Conservation (phyloP, 2,329 filamentous ascomycete genomes). For the Penicillium sp. region DNA sequence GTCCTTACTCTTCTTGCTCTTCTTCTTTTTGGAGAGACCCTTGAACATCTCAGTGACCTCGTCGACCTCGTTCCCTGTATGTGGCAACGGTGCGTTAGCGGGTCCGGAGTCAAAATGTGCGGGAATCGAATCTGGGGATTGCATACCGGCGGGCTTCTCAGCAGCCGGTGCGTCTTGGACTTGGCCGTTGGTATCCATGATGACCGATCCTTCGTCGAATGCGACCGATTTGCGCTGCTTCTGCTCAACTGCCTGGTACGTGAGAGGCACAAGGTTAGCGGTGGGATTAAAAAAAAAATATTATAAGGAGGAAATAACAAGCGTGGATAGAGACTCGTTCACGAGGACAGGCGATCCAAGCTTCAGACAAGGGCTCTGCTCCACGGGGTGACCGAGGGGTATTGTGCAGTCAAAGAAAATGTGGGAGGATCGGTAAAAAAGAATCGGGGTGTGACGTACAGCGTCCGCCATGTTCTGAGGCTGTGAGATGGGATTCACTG, state of each 20-base stretch:
- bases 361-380: conserved; percentile 11
- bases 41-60: conserved; percentile 68
- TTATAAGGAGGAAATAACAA: conserved; percentile 9
- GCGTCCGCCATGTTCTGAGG: conserved; percentile 41
- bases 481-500: conserved; percentile 14
- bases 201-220: conserved; percentile 81
- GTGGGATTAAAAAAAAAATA: conserved; percentile 14
- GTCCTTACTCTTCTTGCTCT: conserved; percentile 61
- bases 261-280: conserved; percentile 28
- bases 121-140: conserved; percentile 47
- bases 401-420: conserved; percentile 38
- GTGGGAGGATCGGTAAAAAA: conserved; percentile 41
- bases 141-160: conserved; percentile 76
- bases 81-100: conserved; percentile 30
- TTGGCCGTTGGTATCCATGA: conserved; percentile 86
- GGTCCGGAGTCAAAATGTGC: conserved; percentile 27
- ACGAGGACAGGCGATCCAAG: neutral
- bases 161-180: conserved; percentile 74
- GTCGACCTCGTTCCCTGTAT: conserved; percentile 57
- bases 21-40: conserved; percentile 72
- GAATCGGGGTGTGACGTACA: conserved; percentile 42
- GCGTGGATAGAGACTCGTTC: neutral
- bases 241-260: conserved; percentile 42
- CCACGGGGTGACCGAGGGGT: conserved; percentile 27
- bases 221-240: conserved; percentile 90